These are phyloP conservation scores for Phtheirospermum japonicum DNA, from an alignment of 257 asterid species.

Conservation along the genomic window DNA sequence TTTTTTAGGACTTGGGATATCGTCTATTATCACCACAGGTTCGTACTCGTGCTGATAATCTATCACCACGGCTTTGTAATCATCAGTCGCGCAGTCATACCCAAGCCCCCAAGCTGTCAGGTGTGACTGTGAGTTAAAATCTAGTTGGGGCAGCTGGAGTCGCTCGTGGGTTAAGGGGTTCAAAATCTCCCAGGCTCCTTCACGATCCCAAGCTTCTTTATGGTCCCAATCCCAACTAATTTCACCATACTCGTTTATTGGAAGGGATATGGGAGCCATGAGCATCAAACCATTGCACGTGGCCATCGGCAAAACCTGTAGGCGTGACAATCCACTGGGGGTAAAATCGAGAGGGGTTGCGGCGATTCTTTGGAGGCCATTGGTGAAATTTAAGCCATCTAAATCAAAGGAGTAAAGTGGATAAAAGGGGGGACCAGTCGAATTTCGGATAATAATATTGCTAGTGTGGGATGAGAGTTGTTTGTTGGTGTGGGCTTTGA, in stretches of 20 bases:
- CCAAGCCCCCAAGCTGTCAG: background rate
- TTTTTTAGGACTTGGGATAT: too few species aligned
- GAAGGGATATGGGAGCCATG: background rate
- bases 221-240: too few species aligned
- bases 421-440: background rate
- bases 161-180: background rate
- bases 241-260: too few species aligned
- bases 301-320: background rate
- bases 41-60: too few species aligned
- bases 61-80: slow-evolving; percentile 1
- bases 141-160: background rate
- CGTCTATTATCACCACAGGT: too few species aligned
- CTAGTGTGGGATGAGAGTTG: background rate
- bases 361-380: background rate
- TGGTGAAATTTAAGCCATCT: background rate
- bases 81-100: background rate
- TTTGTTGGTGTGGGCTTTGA: background rate
- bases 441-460: background rate
- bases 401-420: background rate
- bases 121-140: too few species aligned
- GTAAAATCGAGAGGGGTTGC: background rate
- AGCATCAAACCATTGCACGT: background rate
- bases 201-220: too few species aligned
- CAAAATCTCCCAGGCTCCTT: background rate
- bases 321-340: background rate